A percentile compares a stretch with the other conserved stretches of the same genome.
These are phyloP conservation scores for Stephanodiscus triporus DNA, from an alignment of 108 stramenopile genomes.

Conservation along the genomic window DNA sequence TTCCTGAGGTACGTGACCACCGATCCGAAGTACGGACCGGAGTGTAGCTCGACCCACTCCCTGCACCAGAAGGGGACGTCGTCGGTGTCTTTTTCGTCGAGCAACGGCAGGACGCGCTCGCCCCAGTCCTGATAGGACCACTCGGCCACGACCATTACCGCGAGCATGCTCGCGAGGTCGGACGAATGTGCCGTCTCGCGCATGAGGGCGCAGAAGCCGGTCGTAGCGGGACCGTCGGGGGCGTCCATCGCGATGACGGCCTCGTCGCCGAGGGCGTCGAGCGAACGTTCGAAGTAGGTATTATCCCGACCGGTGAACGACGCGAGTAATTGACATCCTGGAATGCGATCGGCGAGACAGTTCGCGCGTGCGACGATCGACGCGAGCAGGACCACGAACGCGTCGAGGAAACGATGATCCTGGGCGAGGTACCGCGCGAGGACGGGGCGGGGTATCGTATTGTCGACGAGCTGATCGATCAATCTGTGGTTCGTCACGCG, in stretches of 20 bases:
- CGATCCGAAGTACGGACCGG: constrained; percentile 54
- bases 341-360: constrained; percentile 63
- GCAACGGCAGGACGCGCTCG: constrained; percentile 42
- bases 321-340: constrained; percentile 66
- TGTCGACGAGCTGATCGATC: no score
- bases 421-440: constrained; percentile 65
- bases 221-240: constrained; percentile 55
- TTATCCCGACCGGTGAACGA: constrained; percentile 71
- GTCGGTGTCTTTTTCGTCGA: no score
- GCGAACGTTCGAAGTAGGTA: constrained; percentile 68
- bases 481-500: no score
- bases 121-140: constrained; percentile 77
- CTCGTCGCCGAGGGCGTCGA: constrained; percentile 50
- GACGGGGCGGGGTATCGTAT: constrained; percentile 6
- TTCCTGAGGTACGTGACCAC: constrained; percentile 64
- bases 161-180: constrained; percentile 35
- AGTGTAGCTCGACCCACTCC: constrained; percentile 80
- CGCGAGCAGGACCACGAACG: constrained; percentile 61
- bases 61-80: no score
- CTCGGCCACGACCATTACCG: constrained; percentile 72
- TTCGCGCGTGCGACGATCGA: constrained; percentile 58
- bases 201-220: constrained; percentile 56
- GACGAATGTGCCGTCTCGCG: constrained; percentile 29
- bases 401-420: constrained; percentile 73
- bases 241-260: no score